Evolutionary conservation across 2,329 filamentous ascomycete genomes (phyloP).

Genomic region (Penicillium sumatraense): DNA sequence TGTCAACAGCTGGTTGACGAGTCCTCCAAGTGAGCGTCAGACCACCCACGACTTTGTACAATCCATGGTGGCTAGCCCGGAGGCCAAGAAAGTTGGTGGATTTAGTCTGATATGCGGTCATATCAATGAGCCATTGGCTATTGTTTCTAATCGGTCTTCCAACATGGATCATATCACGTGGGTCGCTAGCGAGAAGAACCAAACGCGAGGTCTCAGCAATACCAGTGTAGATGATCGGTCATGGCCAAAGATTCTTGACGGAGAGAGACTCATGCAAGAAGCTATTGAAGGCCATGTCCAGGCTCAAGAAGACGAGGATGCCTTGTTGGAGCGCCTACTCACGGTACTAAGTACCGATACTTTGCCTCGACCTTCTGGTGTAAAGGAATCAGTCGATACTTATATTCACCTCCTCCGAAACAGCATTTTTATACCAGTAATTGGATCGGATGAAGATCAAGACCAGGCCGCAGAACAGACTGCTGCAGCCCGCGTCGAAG

Average conservation of each 20-base stretch:
- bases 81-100: slow-evolving; percentile 63
- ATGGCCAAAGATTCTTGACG: slow-evolving; percentile 66
- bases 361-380: slow-evolving; percentile 55
- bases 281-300: slow-evolving; percentile 54
- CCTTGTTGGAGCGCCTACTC: slow-evolving; percentile 58
- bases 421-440: slow-evolving; percentile 64
- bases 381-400: slow-evolving; percentile 55
- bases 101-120: slow-evolving; percentile 66
- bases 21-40: slow-evolving; percentile 43
- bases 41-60: slow-evolving; percentile 57
- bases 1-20: slow-evolving; percentile 63
- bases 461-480: slow-evolving; percentile 39
- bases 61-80: slow-evolving; percentile 58
- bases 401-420: slow-evolving; percentile 62
- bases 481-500: slow-evolving; percentile 37
- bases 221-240: slow-evolving; percentile 61
- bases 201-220: slow-evolving; percentile 66
- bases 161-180: slow-evolving; percentile 56
- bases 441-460: slow-evolving; percentile 54
- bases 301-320: slow-evolving; percentile 49
- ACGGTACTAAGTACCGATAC: slow-evolving; percentile 59
- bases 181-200: slow-evolving; percentile 53
- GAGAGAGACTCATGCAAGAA: slow-evolving; percentile 57
- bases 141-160: slow-evolving; percentile 67
- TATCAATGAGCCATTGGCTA: slow-evolving; percentile 57